Percentiles rank a stretch among this genome's conserved stretches.
Evolutionary conservation across 208 protist genomes (phyloP).

Genomic region (Trypanosoma avium): DNA sequence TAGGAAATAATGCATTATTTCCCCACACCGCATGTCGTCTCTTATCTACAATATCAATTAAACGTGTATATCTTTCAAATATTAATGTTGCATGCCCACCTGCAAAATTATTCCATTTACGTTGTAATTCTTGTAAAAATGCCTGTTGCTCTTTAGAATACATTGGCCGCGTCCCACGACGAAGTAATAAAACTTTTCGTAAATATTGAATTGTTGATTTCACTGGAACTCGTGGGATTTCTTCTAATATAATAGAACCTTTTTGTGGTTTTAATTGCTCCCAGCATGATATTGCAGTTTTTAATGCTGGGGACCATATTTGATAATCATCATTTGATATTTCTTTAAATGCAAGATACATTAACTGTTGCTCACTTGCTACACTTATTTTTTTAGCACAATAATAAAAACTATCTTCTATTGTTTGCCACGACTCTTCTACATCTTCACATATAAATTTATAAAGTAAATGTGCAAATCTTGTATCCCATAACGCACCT

Average conservation of each 20-base stretch:
- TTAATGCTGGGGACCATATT: conserved; percentile 13
- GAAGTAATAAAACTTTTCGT: conserved; percentile 36
- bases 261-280: conserved; percentile 16
- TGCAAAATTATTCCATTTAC: conserved; percentile 7
- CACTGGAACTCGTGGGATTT: conserved; percentile 33
- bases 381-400: conserved; percentile 10
- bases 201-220: conserved; percentile 42
- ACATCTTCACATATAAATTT: conserved; percentile 65
- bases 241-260: conserved; percentile 16
- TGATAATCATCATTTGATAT: not conserved
- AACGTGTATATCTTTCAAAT: not conserved
- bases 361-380: conserved; percentile 13
- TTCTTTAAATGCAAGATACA: conserved; percentile 9
- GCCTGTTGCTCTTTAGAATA: not conserved
- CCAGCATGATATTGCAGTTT: conserved; percentile 12
- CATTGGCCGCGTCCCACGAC: conserved; percentile 34
- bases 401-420: conserved; percentile 54
- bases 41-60: conserved; percentile 14
- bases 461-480: conserved; percentile 54
- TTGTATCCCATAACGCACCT: conserved; percentile 24
- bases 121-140: conserved; percentile 9
- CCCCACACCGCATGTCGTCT: conserved; percentile 24
- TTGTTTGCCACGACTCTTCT: conserved; percentile 52
- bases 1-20: not conserved
- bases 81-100: not conserved